phyloP scores from a whole-genome alignment of 2,329 filamentous ascomycete species.

The Ploettnerulaceae sp. region DNA sequence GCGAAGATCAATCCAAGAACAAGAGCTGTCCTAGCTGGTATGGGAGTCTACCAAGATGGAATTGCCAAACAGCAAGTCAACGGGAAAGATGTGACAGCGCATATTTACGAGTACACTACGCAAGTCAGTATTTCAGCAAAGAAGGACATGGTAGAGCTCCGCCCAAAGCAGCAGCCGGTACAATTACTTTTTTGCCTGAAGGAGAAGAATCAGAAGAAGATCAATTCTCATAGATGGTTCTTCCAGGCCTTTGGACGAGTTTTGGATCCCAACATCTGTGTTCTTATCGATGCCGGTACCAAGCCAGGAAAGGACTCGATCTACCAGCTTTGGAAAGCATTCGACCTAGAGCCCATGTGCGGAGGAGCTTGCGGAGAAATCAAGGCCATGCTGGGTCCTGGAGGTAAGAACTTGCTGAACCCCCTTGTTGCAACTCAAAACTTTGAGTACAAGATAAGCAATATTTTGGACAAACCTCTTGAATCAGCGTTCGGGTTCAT shows the following conservation, averaged over 20 bases:
- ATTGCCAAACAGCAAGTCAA: conserved; percentile 99
- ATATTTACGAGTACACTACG: conserved; percentile 94
- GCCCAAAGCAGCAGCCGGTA: conserved; percentile 82
- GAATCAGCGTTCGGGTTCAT: conserved; percentile 99
- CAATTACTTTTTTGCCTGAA: conserved; percentile 98
- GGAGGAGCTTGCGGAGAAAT: conserved; percentile 97
- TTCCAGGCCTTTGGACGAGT: conserved; percentile 94
- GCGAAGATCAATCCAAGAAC: conserved; percentile 94
- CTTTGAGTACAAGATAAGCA: conserved; percentile 99
- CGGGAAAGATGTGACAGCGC: conserved; percentile 89
- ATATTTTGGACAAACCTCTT: conserved; percentile 95
- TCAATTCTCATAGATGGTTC: conserved; percentile 99
- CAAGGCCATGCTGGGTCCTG: conserved; percentile 88
- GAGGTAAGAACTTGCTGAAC: conserved; percentile 84
- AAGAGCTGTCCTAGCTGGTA: conserved; percentile 79
- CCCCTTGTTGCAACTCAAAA: conserved; percentile 95
- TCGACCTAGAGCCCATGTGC: conserved; percentile 96
- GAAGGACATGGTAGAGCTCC: conserved; percentile 69
- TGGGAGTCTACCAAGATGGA: conserved; percentile 97
- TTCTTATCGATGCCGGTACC: conserved; percentile 92
- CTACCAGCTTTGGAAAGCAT: conserved; percentile 98
- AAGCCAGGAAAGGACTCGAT: conserved; percentile 91
- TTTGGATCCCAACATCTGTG: conserved; percentile 92
- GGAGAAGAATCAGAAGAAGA: conserved; percentile 99
- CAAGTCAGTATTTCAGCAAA: conserved; percentile 86